phyloP scores from a whole-genome alignment of 371 early-diverging fungal species.

The Parasitella parasitica region DNA sequence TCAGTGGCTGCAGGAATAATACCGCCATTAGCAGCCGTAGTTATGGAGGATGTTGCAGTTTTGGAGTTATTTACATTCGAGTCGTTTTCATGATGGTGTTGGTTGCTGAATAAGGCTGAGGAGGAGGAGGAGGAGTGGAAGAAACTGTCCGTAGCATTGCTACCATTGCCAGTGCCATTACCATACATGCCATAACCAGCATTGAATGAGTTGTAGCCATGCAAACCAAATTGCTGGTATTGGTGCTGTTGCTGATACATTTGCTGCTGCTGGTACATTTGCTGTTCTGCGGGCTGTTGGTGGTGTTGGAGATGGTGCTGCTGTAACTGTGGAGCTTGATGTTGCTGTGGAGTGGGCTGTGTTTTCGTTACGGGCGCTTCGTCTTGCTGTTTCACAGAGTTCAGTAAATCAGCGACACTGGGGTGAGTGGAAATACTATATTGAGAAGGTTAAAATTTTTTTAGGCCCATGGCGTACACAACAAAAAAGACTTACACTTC shows the following conservation, averaged over 20 bases:
- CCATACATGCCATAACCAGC: neutral
- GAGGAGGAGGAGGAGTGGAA: neutral
- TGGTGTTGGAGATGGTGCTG: slow-evolving; percentile 15
- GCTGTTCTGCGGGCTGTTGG: slow-evolving; percentile 2
- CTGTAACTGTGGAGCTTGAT: slow-evolving; percentile 9
- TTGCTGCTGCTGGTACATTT: slow-evolving; percentile 5
- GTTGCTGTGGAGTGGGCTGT: slow-evolving; percentile 6
- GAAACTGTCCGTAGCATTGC: neutral
- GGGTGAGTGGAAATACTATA: slow-evolving; percentile 15
- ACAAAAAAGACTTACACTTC: slow-evolving; percentile 3
- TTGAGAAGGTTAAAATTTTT: neutral
- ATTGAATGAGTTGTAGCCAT: neutral
- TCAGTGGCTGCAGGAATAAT: neutral
- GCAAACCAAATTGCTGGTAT: slow-evolving; percentile 25
- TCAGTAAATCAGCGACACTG: slow-evolving; percentile 12
- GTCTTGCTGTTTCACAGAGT: slow-evolving; percentile 14
- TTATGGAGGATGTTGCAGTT: neutral
- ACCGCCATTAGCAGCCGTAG: neutral
- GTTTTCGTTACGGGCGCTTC: neutral
- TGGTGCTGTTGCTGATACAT: slow-evolving; percentile 27
- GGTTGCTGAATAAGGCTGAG: neutral
- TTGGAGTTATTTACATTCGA: neutral
- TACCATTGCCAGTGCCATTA: neutral
- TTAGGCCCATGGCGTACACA: neutral
- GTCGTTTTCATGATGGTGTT: neutral